Evolutionary conservation across 352 stramenopile genomes (phyloP).

Genomic region (Phytophthora pisi): DNA sequence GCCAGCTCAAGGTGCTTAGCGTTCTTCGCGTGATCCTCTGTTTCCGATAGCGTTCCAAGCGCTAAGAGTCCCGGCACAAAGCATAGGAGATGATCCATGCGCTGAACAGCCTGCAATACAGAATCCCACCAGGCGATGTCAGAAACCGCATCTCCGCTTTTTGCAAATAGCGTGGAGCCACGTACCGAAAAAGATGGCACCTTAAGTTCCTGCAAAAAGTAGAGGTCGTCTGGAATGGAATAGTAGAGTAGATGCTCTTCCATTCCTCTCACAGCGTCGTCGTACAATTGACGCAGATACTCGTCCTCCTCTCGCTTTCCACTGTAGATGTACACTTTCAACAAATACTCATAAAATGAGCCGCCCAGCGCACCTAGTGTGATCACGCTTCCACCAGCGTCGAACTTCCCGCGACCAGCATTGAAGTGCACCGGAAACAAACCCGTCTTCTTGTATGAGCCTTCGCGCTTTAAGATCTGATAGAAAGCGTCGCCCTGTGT

Average conservation of each 20-base stretch:
- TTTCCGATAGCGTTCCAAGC: conserved; percentile 86
- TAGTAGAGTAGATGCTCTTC: conserved; percentile 90
- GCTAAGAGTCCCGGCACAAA: conserved; percentile 95
- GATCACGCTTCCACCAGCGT: conserved; percentile 25
- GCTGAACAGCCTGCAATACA: conserved; percentile 40
- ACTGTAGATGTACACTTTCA: conserved; percentile 98
- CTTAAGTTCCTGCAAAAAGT: conserved; percentile 67
- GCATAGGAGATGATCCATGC: conserved; percentile 98
- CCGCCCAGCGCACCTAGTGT: conserved; percentile 94
- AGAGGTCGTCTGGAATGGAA: conserved; percentile 63
- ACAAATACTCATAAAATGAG: conserved; percentile 98
- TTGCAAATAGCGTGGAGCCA: not conserved
- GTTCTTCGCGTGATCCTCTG: conserved; percentile 69
- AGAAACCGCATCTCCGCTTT: not conserved
- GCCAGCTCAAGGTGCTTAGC: conserved; percentile 85
- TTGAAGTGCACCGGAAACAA: conserved; percentile 91
- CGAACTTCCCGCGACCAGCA: conserved; percentile 34
- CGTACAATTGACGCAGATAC: conserved; percentile 91
- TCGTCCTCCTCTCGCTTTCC: conserved; percentile 72
- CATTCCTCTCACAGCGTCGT: conserved; percentile 93
- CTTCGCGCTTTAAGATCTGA: conserved; percentile 68
- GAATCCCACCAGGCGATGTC: conserved; percentile 5
- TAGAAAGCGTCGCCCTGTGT: conserved; percentile 80
- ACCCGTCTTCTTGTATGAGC: conserved; percentile 76
- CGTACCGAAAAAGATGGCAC: conserved; percentile 55